Base-by-base conservation (phyloP, 305 asterid species). In the Plantago coronopus region DNA sequence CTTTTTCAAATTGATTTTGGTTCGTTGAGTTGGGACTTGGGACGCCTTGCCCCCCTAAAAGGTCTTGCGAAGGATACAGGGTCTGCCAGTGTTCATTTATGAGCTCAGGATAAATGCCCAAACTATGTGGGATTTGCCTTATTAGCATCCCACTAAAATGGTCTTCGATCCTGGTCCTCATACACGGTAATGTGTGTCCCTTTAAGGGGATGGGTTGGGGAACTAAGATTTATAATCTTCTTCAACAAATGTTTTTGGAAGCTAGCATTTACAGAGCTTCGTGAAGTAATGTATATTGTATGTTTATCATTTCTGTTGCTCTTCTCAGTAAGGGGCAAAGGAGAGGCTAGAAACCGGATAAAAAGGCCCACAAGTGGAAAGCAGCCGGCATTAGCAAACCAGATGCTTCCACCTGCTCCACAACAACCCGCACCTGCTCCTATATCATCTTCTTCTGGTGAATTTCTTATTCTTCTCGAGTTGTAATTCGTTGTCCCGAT, bases 401-500 rank as follows among this genome's bases (percentile, higher is more conserved):
- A 76, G 61, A 69, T 17, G 64, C 78, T 68, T 50, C 81, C 74
- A 74, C 76, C 84, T 48, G 19, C 57, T 55, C 77, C 71, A 17
- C 67, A 61, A 56, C 74, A 75, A 68, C 62, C 63, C 5, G 65
- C 76, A 48, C 69, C 83, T n/a, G 67, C 57, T 64, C 64, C 67
- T 46, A 65, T 74, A 38, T 25, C 78, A 65, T 71, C 76, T 29
- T 67, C 83, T 56, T 68, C 85, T 54, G 95, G 95, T 88, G 65
- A 64, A 82, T 61, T 44, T 34, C 23, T 53, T 75, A 20, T 54
- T 61, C 42, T 69, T 53, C 64, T 48, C 38, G 8, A 23, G 14
- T 37, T 6, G 15, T 22, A 17, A 31, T 17, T 19, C 47, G 20
- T 25, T 49, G 46, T 59, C 60, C 37, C 16, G 42, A 42, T 55